Base-by-base conservation (phyloP, 2,329 filamentous ascomycete species). In the Pseudogymnoascus sp. region DNA sequence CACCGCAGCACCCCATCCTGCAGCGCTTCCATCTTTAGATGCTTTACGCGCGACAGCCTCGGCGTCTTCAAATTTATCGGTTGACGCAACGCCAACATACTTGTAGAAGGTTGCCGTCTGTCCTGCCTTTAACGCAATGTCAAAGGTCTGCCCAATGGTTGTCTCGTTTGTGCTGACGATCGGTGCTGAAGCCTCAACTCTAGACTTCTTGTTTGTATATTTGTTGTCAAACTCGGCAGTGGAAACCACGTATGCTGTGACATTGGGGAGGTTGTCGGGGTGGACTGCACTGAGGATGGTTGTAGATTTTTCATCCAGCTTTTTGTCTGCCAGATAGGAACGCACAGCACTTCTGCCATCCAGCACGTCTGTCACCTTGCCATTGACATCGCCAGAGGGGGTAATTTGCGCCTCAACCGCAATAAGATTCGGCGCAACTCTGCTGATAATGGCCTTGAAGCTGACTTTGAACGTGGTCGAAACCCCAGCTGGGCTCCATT, bases 291-390 rank as follows among this genome's bases (percentile, higher is more conserved):
- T 79, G 74, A 80, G 89, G 41, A 90, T 85, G 1, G 79, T 75
- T 9, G 73, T 68, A 9, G 70, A 74, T 15, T 77, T 74, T 1
- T 75, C 70, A 37, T 84, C 81, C 35, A 76, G 73, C 1, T 79
- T 80, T 23, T 83, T 86, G 1, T 76, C 75, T 1, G 78, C 77
- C 61, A 83, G 80, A 41, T 82, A 77, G 0, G 84, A 82, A 12
- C 86, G 78, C 7, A 86, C 81, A n/a, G 87, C 86, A 65, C 82
- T 81, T 63, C 81, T 79, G 0, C 87, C 87, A 64, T 90, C 84
- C 3, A 90, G 68, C 0, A 89, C 74, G 69, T 90, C 88, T 10
- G 82, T 82, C 2, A 89, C 75, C 0, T 79, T 82, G 2, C 79
- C 81, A 59, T 82, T 77, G 2, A 75, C 67, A 66, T 83, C 77